Percentiles rank a stretch among this genome's conserved stretches.
Evolutionary conservation across 2,329 filamentous ascomycete species (phyloP).

Genomic region (Ascochyta rabiei): DNA sequence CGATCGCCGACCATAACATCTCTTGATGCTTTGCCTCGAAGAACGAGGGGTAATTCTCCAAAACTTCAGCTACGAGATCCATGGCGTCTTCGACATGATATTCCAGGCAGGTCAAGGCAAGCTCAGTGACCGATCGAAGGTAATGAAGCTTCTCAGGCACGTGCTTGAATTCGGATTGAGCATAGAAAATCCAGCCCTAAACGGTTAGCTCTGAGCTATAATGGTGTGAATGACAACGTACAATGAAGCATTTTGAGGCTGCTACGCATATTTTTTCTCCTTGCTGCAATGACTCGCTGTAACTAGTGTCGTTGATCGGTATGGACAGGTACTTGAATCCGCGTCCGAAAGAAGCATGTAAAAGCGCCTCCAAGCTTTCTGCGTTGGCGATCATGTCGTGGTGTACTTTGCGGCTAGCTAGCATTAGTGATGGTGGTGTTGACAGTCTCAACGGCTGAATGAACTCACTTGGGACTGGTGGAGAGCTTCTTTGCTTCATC

Average conservation of each 20-base stretch:
- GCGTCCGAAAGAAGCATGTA: constrained; percentile 50
- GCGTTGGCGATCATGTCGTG: constrained; percentile 60
- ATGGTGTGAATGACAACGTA: constrained; percentile 19
- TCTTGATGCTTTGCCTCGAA: constrained; percentile 41
- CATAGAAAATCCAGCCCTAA: constrained; percentile 78
- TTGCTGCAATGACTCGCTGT: constrained; percentile 29
- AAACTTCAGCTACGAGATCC: constrained; percentile 45
- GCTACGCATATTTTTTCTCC: constrained; percentile 44
- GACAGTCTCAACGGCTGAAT: neutral
- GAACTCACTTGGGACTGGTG: constrained; percentile 57
- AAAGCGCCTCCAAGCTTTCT: constrained; percentile 57
- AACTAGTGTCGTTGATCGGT: constrained; percentile 29
- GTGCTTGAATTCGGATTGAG: constrained; percentile 66
- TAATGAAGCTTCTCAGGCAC: constrained; percentile 63
- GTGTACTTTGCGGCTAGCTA: constrained; percentile 53
- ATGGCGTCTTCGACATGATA: constrained; percentile 57
- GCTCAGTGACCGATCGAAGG: constrained; percentile 65
- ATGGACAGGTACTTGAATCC: constrained; percentile 43
- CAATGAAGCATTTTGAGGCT: constrained; percentile 44
- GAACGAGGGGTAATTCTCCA: constrained; percentile 45
- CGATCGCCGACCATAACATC: constrained; percentile 43
- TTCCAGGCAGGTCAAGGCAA: constrained; percentile 66
- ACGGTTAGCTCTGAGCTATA: constrained; percentile 14
- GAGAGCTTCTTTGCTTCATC: constrained; percentile 74
- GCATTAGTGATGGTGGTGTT: constrained; percentile 3